Base-by-base conservation (phyloP, 768 basidiomycete species). In the Hypholoma sublateritium region DNA sequence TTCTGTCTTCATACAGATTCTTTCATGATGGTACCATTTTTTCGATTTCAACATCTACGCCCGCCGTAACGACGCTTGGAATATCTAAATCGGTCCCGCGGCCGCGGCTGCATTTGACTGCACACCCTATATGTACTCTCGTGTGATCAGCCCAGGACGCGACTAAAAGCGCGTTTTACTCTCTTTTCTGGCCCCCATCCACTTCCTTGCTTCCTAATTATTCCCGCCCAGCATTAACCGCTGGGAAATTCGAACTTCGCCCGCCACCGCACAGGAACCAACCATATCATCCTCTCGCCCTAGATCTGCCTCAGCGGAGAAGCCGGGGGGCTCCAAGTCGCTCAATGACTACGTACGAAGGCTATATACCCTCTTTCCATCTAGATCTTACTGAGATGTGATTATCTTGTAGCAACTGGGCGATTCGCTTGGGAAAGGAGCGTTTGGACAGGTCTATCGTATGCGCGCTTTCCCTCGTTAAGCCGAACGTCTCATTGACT, bases 401-500 rank as follows among this genome's bases (percentile, higher is more conserved):
- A 34, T 11, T 52, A 48, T 22, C 39, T 53, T 56, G 47, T 68
- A 95, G 93, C 95, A 98, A 95, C 83, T 98, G 46, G 95, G 94
- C 17, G 95, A 98, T 69, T 91, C 89, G 42, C 81, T 98, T n/a
- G 95, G 95, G 51, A 95, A 96, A 72, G 95, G 95, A 65, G 95
- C 95, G 48, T 95, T 94, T 67, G 95, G 93, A n/a, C 93, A 94
- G 72, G 95, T 98, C 61, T 98, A 95, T 73, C 89, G 95, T 91
- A 76, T 70, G 92, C 85, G 42, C 55, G 46, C 22, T 59, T 43
- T 13, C 37, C 50, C 9, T 17, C 14, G 55, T 28, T 54, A 24
- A 42, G 25, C 41, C 19, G 37, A 24, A 44, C 48, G 56, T 41
- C 13, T 39, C 56, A 66, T 49, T 63, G 50, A 39, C 11, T 44